Evolutionary conservation across 306 rosid species (phyloP), one percentile per base, ranked within the genome.

Genomic region (Pterocarpus macrocarpus): DNA sequence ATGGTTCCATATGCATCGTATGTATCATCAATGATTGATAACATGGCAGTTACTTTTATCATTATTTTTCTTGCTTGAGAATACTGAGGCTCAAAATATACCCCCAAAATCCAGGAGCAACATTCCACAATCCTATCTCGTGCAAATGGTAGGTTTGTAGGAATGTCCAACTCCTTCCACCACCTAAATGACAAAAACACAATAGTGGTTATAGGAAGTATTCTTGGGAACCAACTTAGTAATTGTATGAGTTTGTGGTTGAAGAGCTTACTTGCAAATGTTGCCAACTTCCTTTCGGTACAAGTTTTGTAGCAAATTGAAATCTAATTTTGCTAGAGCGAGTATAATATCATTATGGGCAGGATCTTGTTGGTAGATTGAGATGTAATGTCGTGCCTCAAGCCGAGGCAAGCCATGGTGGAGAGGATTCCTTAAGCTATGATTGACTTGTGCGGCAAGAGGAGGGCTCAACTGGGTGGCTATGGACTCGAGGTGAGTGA

Each of bases 321-420:
- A 89, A 71, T 89, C 90, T n/a, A 85, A 30, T 72, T 77, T 87
- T 11, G 85, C 68, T 69, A 28, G 81, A 70, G 4, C 16, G 13
- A 77, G 76, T 8, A 85, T 43, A 58, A 15, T 47, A 53, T 66
- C 30, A 44, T 64, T 76, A 70, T 53, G 80, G 1, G 77, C 79
- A 33, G 67, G 64, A 35, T 71, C 38, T 16, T 83, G 41, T 16
- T 76, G 41, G 17, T 83, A 87, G 10, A 64, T 12, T 3, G 82
- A 45, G 33, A 85, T 69, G 69, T 45, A 79, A 8, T 34, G 28
- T 33, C 43, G 57, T 0, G 83, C 83, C 43, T 71, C 80, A 30
- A 83, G 11, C 65, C 87, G 82, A 1, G 78, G 82, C 13, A 81
- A 6, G 52, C 73, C 69, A 61, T 75, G 78, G 44, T 82, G 73